phyloP scores from a whole-genome alignment of 306 rosid species.

The Lathyrus oleraceus region DNA sequence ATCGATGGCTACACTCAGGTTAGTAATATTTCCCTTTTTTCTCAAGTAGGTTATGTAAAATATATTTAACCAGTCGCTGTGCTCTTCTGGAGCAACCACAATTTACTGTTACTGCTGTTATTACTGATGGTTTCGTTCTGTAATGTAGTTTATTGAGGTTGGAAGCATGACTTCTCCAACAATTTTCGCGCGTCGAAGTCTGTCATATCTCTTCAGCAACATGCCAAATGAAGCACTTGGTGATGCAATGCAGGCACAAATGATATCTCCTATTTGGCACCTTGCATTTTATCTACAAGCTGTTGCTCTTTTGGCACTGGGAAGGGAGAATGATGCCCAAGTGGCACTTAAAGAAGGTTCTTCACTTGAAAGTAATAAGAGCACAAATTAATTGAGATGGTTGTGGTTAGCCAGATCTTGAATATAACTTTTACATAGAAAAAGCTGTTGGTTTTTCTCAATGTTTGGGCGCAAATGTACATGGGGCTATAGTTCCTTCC shows the following conservation, averaged over 20 bases:
- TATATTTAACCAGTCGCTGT: slow-evolving; percentile 15
- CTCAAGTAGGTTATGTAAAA: slow-evolving; percentile 18
- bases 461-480: slow-evolving; percentile 42
- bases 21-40: slow-evolving; percentile 25
- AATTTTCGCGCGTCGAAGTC: slow-evolving; percentile 87
- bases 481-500: slow-evolving; percentile 33
- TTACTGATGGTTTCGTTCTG: slow-evolving; percentile 41
- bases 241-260: slow-evolving; percentile 82
- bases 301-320: slow-evolving; percentile 59
- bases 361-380: slow-evolving; percentile 65
- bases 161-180: slow-evolving; percentile 96
- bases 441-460: slow-evolving; percentile 44
- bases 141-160: slow-evolving; percentile 74
- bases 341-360: slow-evolving; percentile 80
- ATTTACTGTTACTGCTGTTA: neutral
- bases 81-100: slow-evolving; percentile 26
- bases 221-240: slow-evolving; percentile 82
- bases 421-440: slow-evolving; percentile 43
- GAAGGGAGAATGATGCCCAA: slow-evolving; percentile 71
- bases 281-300: slow-evolving; percentile 82
- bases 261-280: slow-evolving; percentile 80
- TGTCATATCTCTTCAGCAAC: slow-evolving; percentile 65
- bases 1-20: slow-evolving; percentile 81
- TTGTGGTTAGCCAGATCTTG: slow-evolving; percentile 16
- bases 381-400: slow-evolving; percentile 31